Conservation (phyloP, 805 yeast species). For the Clavispora santaluciae region DNA sequence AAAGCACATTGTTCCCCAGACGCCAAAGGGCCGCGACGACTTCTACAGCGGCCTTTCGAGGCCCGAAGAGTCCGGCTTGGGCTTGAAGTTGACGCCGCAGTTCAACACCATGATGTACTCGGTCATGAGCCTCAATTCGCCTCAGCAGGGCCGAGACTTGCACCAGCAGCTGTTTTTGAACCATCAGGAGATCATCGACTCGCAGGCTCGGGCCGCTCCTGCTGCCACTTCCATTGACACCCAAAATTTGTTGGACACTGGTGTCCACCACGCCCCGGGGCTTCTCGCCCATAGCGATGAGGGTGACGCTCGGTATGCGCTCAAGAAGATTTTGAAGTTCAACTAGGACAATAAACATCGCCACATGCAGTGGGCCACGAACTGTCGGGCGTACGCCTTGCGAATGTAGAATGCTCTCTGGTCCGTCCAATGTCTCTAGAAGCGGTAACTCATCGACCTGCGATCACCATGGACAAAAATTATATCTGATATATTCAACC, state of each 20-base stretch:
- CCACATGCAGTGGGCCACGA: too few relatives aligned
- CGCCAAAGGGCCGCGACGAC: slow-evolving; percentile 31
- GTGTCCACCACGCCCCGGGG: not conserved
- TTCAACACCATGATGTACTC: slow-evolving; percentile 38
- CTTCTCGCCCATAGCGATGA: not conserved
- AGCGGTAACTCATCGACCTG: too few relatives aligned
- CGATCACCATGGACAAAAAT: too few relatives aligned
- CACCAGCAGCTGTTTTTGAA: not conserved
- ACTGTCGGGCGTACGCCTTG: too few relatives aligned
- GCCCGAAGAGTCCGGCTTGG: slow-evolving; percentile 9
- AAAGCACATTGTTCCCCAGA: slow-evolving; percentile 22
- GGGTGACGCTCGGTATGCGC: slow-evolving; percentile 5
- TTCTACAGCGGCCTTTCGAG: slow-evolving; percentile 5
- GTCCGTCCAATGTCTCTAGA: too few relatives aligned
- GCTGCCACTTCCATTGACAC: not conserved
- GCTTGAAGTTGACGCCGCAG: slow-evolving; percentile 36
- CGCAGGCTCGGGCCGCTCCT: not conserved
- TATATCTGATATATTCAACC: too few relatives aligned
- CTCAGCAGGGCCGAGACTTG: slow-evolving; percentile 12
- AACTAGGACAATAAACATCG: not conserved
- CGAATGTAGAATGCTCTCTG: too few relatives aligned
- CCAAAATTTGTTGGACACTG: not conserved
- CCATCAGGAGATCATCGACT: not conserved
- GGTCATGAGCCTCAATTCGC: slow-evolving; percentile 30
- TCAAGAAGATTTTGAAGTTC: slow-evolving; percentile 2